Percentiles rank a stretch among this genome's conserved stretches.
Conservation (phyloP, 2,329 filamentous ascomycete genomes). For the Claviceps fusiformis region DNA sequence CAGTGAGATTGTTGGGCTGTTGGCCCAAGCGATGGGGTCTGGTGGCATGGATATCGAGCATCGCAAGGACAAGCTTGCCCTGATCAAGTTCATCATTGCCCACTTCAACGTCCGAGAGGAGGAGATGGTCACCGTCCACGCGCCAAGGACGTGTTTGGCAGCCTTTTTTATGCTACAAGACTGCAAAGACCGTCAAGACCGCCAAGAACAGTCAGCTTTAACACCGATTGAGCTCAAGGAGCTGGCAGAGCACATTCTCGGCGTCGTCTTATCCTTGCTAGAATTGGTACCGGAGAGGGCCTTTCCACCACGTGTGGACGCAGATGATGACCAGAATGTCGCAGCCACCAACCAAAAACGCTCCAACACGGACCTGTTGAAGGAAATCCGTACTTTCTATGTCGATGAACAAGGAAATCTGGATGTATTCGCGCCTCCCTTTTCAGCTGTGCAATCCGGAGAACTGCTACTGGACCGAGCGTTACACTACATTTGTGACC, state of each 20-base stretch:
- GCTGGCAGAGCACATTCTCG: constrained; percentile 23
- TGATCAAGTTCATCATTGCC: constrained; percentile 68
- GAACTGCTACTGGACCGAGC: constrained; percentile 51
- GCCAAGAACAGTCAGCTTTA: constrained; percentile 17
- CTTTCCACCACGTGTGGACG: constrained; percentile 27
- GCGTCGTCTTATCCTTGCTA: constrained; percentile 42
- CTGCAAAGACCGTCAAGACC: constrained; percentile 24
- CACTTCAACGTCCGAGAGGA: constrained; percentile 93
- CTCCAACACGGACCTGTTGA: constrained; percentile 38
- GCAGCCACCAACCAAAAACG: constrained; percentile 6
- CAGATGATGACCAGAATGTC: constrained; percentile 6
- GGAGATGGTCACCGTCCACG: constrained; percentile 82
- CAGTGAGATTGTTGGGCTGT: constrained; percentile 59
- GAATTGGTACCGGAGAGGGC: constrained; percentile 52
- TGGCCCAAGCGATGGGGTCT: constrained; percentile 45
- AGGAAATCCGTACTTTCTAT: constrained; percentile 53
- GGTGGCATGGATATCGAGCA: constrained; percentile 29
- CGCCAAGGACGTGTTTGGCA: constrained; percentile 49
- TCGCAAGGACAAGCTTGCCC: constrained; percentile 49
- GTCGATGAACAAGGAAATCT: constrained; percentile 55
- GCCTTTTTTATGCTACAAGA: constrained; percentile 55
- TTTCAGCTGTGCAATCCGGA: constrained; percentile 39
- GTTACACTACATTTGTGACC: constrained; percentile 35
- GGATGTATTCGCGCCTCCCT: constrained; percentile 47
- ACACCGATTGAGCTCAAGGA: constrained; percentile 17